Percentiles rank a stretch among this genome's conserved stretches.
Evolutionary conservation across 495 filamentous ascomycete species (phyloP).

Genomic region (Oleoguttula mirabilis): DNA sequence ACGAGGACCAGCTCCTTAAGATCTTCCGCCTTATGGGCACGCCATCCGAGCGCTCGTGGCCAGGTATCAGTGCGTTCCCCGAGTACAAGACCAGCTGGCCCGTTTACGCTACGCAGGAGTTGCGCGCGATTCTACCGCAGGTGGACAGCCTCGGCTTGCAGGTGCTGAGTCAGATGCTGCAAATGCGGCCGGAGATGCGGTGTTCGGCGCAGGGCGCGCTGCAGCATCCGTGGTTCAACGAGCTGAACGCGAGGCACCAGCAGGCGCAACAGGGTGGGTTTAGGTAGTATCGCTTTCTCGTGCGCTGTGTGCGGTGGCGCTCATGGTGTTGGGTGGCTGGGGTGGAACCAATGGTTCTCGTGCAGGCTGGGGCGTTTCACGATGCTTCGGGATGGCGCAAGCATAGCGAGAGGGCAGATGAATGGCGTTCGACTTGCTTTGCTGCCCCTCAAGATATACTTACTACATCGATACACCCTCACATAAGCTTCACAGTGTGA

Average conservation of each 20-base stretch:
- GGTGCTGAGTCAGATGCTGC: slow-evolving; percentile 77
- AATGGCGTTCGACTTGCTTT: too few species aligned
- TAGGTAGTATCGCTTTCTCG: too few species aligned
- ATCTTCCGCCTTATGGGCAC: slow-evolving; percentile 98
- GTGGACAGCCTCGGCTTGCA: slow-evolving; percentile 80
- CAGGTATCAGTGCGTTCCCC: slow-evolving; percentile 74
- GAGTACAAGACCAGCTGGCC: slow-evolving; percentile 93
- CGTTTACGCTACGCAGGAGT: slow-evolving; percentile 87
- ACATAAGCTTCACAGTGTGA: too few species aligned
- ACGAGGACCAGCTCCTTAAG: slow-evolving; percentile 88
- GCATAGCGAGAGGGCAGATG: too few species aligned
- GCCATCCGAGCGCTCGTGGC: slow-evolving; percentile 84
- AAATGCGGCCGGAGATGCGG: slow-evolving; percentile 82
- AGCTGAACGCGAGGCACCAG: slow-evolving; percentile 43
- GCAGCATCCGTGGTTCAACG: slow-evolving; percentile 81
- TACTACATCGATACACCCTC: too few species aligned
- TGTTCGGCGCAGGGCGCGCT: slow-evolving; percentile 75
- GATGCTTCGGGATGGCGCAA: too few species aligned
- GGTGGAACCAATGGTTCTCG: too few species aligned
- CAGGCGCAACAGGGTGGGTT: slow-evolving; percentile 15
- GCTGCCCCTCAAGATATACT: too few species aligned
- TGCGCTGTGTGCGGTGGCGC: too few species aligned
- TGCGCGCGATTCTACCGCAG: slow-evolving; percentile 73
- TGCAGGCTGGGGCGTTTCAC: too few species aligned
- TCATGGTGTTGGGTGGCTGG: too few species aligned